Evolutionary conservation across 306 rosid species (phyloP), one percentile per base, ranked within the genome.

Genomic region (Cucumis cinereus): DNA sequence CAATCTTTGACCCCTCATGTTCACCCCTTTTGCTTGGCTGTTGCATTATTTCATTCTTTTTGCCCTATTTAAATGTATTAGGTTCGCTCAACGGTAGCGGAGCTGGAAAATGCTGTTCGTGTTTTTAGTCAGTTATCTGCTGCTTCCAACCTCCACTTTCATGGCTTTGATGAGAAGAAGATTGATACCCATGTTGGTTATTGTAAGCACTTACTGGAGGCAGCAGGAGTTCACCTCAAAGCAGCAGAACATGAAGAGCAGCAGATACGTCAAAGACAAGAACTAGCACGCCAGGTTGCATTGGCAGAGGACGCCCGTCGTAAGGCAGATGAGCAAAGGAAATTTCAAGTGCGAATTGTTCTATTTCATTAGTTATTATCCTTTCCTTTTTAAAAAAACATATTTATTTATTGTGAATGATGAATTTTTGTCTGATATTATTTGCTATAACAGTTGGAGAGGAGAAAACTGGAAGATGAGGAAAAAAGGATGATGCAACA

Each of bases 141-240:
- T 73, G 98, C 98, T 84, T 95, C 99, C 84, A 89, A 91, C 90
- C 97, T 90, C 75, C 98, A 95, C 80, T 82, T 95, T 81, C 96
- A 95, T 81, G 99, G 99, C 77, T 94, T 94, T 87, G 99, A 94
- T 84, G 97, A 92, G 91, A 94, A 94, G 87, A 94, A 94, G 81
- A 94, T 94, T 75, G 99, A 95, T 76, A 95, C 99, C 74, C 99
- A 95, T 80, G 96, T 95, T 83, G 97, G 92, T 62, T 95, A 95
- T 77, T 95, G 99, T 86, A 90, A 81, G 86, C 95, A 94, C 81
- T 85, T 92, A 55, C 96, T 92, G 78, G 86, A 88, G 1, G 98
- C 97, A 73, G 97, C 98, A 66, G 89, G 81, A 83, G 90, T 89
- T 83, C 97, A 94, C 86, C 89, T 92, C 58, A 90, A 89, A 85